Percentiles rank a stretch among this genome's conserved stretches.
Evolutionary conservation across 2,329 filamentous ascomycete genomes (phyloP).

Genomic region (Aspergillus ustus): DNA sequence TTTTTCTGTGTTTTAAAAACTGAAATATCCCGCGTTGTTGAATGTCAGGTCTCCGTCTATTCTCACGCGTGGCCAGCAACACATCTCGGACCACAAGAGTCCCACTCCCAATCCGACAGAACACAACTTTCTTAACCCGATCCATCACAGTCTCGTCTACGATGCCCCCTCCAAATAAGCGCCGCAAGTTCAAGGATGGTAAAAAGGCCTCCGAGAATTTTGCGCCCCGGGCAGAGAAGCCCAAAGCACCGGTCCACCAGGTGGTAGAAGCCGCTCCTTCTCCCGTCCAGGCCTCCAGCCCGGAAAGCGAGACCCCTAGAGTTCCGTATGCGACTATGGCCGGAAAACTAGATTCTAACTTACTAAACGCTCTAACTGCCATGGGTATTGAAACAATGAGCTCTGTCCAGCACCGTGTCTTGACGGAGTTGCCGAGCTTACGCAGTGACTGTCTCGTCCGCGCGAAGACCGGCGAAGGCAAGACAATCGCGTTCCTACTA

Average conservation of each 20-base stretch:
- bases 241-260: not conserved
- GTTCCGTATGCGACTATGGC: constrained; percentile 37
- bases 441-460: constrained; percentile 60
- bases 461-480: constrained; percentile 57
- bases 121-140: not conserved
- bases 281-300: not conserved
- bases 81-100: not conserved
- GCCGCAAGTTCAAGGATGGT: not conserved
- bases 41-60: not conserved
- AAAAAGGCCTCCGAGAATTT: not conserved
- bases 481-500: constrained; percentile 55
- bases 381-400: constrained; percentile 52
- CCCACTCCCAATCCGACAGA: not conserved
- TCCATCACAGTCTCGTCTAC: not conserved
- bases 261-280: not conserved
- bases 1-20: not conserved
- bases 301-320: not conserved
- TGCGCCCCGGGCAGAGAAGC: not conserved
- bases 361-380: constrained; percentile 38
- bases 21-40: not conserved
- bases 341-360: constrained; percentile 39
- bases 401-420: constrained; percentile 59
- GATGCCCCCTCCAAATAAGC: not conserved
- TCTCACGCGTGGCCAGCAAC: not conserved
- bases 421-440: constrained; percentile 55